Conservation (phyloP, 2,329 filamentous ascomycete species). For the Colletotrichum sp. region DNA sequence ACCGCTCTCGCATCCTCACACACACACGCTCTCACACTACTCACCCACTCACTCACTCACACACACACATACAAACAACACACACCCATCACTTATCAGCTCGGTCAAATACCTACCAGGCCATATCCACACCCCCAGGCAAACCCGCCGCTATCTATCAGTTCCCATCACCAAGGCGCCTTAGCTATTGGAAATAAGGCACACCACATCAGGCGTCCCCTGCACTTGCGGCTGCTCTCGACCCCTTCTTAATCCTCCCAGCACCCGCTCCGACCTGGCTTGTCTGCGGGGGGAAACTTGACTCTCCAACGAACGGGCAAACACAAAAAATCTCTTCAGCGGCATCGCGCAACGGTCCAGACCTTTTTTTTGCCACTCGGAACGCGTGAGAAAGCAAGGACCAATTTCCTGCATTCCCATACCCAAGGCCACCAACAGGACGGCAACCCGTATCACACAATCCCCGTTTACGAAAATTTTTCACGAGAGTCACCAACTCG, state of each 20-base stretch:
- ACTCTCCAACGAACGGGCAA: not conserved
- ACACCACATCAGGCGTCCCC: constrained; percentile 20
- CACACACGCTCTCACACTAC: not conserved
- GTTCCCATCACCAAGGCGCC: constrained; percentile 18
- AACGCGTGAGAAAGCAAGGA: constrained; percentile 11
- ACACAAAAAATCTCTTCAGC: constrained; percentile 18
- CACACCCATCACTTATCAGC: constrained; percentile 20
- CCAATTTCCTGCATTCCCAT: constrained; percentile 19
- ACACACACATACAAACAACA: not conserved
- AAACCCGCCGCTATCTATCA: constrained; percentile 21
- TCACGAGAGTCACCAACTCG: constrained; percentile 7
- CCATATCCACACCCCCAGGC: constrained; percentile 9
- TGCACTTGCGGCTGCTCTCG: constrained; percentile 13
- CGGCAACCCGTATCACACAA: constrained; percentile 2
- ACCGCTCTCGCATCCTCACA: not conserved
- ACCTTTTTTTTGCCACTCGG: constrained; percentile 17
- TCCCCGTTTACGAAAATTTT: constrained; percentile 9
- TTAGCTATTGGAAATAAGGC: constrained; percentile 16
- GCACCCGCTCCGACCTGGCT: constrained; percentile 14
- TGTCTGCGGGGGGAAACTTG: constrained; percentile 2
- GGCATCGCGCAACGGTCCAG: not conserved
- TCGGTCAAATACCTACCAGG: constrained; percentile 20
- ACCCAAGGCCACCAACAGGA: constrained; percentile 13
- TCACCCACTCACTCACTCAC: not conserved
- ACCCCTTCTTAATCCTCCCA: constrained; percentile 20